These are phyloP conservation scores for Phytophthora lateralis DNA, from an alignment of 352 stramenopile genomes.

Conservation along the genomic window DNA sequence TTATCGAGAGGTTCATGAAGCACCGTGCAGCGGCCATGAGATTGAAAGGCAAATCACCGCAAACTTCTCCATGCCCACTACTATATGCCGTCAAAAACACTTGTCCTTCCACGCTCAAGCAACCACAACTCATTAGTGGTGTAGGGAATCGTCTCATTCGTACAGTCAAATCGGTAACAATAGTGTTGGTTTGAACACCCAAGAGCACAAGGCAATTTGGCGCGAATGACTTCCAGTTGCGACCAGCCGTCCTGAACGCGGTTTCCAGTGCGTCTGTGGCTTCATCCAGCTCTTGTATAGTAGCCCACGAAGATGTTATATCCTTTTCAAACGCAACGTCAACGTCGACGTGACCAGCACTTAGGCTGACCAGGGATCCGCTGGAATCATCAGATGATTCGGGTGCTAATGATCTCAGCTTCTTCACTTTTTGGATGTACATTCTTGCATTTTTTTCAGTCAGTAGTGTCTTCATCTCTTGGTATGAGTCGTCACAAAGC, in stretches of 20 bases:
- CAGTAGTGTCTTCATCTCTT: conserved; percentile 57
- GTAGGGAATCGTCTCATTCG: conserved; percentile 58
- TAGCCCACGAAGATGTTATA: conserved; percentile 24
- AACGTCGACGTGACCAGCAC: conserved; percentile 36
- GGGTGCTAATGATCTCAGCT: conserved; percentile 19
- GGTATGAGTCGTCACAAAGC: conserved; percentile 34
- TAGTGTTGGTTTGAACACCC: conserved; percentile 35
- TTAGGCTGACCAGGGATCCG: conserved; percentile 37
- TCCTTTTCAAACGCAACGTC: conserved; percentile 52
- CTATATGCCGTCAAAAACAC: conserved; percentile 38
- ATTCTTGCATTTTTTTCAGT: conserved; percentile 63
- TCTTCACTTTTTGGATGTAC: conserved; percentile 66
- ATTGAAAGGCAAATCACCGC: conserved; percentile 14
- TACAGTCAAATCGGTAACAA: conserved; percentile 39
- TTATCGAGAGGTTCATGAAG: conserved; percentile 51
- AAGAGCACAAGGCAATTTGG: conserved; percentile 41
- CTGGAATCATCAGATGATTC: conserved; percentile 7
- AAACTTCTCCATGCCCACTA: conserved; percentile 8
- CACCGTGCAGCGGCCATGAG: conserved; percentile 39
- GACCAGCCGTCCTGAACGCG: conserved; percentile 25
- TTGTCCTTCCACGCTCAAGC: conserved; percentile 38
- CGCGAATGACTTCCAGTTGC: conserved; percentile 26
- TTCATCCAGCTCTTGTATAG: conserved; percentile 56
- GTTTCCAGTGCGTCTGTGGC: conserved; percentile 37
- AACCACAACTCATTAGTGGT: conserved; percentile 47